Conservation (phyloP, 805 yeast species). For the Candida krabiensis region DNA sequence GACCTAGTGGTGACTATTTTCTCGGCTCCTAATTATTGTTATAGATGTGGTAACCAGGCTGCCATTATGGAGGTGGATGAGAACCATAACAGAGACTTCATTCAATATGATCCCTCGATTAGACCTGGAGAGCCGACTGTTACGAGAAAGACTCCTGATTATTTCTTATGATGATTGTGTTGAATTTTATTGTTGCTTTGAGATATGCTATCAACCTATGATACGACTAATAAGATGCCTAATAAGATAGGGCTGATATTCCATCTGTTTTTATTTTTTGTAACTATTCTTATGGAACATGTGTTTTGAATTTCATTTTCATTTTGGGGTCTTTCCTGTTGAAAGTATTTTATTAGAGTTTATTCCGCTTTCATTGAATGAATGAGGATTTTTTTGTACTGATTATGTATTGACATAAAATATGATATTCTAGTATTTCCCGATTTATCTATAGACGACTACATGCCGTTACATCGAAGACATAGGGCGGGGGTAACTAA, state of each 20-base stretch:
- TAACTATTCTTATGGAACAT: not conserved
- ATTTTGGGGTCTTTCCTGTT: too few species aligned
- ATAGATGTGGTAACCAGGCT: constrained; percentile 97
- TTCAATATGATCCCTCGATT: constrained; percentile 95
- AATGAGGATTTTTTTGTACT: too few species aligned
- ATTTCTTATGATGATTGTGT: constrained; percentile 86
- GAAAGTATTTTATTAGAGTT: too few species aligned
- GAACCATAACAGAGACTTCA: constrained; percentile 83
- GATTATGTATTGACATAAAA: too few species aligned
- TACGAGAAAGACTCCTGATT: constrained; percentile 95
- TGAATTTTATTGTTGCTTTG: constrained; percentile 1
- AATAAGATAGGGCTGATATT: not conserved
- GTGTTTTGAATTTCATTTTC: too few species aligned
- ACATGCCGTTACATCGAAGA: too few species aligned
- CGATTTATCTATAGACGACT: too few species aligned
- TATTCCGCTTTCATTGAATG: too few species aligned
- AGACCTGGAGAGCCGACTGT: constrained; percentile 99
- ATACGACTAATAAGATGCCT: constrained; percentile 1
- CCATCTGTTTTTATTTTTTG: not conserved
- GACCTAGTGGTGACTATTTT: constrained; percentile 92
- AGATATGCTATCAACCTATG: not conserved
- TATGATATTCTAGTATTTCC: too few species aligned
- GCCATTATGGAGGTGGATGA: constrained; percentile 98
- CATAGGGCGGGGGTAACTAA: too few species aligned
- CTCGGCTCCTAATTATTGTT: constrained; percentile 95